Base-by-base conservation (phyloP, 2,329 filamentous ascomycete species). In the Colletotrichum echinochloae region DNA sequence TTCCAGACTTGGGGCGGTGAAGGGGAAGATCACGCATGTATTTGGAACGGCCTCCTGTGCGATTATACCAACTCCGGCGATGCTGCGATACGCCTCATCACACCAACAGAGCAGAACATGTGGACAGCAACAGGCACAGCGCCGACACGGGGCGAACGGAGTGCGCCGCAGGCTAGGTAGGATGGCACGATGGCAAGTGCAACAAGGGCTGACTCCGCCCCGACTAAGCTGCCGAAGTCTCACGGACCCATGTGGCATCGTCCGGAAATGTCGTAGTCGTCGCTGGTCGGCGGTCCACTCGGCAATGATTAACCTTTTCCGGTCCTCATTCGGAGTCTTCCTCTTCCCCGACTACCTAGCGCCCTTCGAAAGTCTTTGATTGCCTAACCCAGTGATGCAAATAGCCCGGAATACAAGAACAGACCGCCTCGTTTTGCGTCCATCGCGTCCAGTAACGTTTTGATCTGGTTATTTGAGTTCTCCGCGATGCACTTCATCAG, bases 61-160 rank as follows among this genome's bases (percentile, higher is more conserved):
- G 59, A 12, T 57, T 59, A 68, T 30, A 26, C 68, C 68, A 62
- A 54, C 14, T 71, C 68, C 68, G 68, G 68, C 52, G 68, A 59
- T 68, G 23, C 35, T 54, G 57, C n/a, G 11, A 63, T 64, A 70
- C 64, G 55, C 59, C 28, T 44, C 60, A 52, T 37, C 14, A 70
- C 62, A 61, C 20, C 26, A 46, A 67, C 48, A 66, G 6, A 44
- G 39, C 28, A 26, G 56, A 59, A 26, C 14, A 49, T 23, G 11
- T 16, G 35, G 23, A 26, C 55, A 39, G 49, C n/a, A 30, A 28
- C 46, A 60, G 28, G 61, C 16, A 33, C 48, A 44, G 51, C 33
- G 23, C 28, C 44, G 61, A 20, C n/a, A 20, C 16, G 1, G 39
- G 48, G 23, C 37, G 20, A 57, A 49, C 16, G 33, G 5, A n/a